Evolutionary conservation across 2,329 filamentous ascomycete species (phyloP), one percentile per base, ranked within the genome.

Genomic region (Botryotinia convoluta): DNA sequence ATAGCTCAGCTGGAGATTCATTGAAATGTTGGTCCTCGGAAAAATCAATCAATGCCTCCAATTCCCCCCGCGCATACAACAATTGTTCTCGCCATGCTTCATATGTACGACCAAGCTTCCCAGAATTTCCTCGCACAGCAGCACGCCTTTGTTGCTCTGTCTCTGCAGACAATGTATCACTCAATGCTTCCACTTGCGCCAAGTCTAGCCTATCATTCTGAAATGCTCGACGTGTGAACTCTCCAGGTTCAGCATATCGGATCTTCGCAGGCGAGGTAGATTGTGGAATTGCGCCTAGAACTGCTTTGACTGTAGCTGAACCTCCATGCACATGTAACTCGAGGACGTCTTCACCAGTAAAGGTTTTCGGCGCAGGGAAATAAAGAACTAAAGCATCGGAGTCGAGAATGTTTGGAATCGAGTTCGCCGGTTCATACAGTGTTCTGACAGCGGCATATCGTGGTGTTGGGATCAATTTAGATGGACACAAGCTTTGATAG

Each of bases 11-110:
- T 0, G 94, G 92, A 4, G 93, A 91, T 82, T 97, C 94, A 77
- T 98, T 95, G 79, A 99, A 97, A 83, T 98, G 93, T 83, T 99
- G 95, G 79, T 98, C 96, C 81, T 99, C 96, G 1, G 93, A 92
- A 81, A 99, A 99, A 82, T 99, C 96, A 75, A 99, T 98, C 77
- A 99, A 84, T 0, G 96, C 96, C 83, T 99, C 96, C 57, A 99
- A 87, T 83, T 98, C 95, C 16, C 94, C 96, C 2, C 96, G 89
- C 16, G 95, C 95, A 75, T 92, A 87, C 10, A 98, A 85, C 29
- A 99, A 84, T 76, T 90, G 86, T 76, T 88, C 85, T 39, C 95
- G 90, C 96, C 96, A 99, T 16, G 79, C 79, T 77, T 98, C 94
- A 81, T 99, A 99, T 29, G 90, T 90, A 74, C 87, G 86, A 0